phyloP scores from a whole-genome alignment of 345 rosid species.

The Firmiana major region DNA sequence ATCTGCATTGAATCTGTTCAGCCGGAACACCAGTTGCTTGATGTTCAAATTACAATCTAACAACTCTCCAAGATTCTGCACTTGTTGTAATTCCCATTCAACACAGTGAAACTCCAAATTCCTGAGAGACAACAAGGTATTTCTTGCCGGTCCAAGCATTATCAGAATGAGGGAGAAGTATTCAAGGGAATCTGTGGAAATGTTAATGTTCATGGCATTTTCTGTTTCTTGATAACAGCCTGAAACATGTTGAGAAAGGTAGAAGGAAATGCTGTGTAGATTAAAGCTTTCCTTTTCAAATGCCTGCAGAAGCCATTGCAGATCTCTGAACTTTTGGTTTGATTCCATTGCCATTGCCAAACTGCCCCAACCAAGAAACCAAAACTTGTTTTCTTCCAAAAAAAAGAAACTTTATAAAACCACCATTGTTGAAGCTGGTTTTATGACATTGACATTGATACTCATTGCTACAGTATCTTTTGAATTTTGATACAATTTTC shows the following conservation, averaged over 20 bases:
- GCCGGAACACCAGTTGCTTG: conserved; percentile 56
- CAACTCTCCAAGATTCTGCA: conserved; percentile 47
- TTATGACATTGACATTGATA: neutral
- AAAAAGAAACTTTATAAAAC: neutral
- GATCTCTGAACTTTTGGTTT: conserved; percentile 49
- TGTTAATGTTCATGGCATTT: conserved; percentile 54
- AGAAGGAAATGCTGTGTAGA: conserved; percentile 59
- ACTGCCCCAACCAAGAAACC: neutral
- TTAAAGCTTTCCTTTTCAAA: conserved; percentile 46
- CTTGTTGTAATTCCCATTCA: conserved; percentile 56
- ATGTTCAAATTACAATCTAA: conserved; percentile 49
- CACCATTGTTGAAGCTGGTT: neutral
- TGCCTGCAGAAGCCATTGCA: conserved; percentile 58
- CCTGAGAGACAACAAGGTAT: conserved; percentile 37
- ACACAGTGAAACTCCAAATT: conserved; percentile 66
- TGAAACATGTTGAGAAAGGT: conserved; percentile 45
- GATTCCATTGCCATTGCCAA: neutral
- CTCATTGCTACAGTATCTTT: neutral
- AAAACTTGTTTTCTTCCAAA: conserved; percentile 2
- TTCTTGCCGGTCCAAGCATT: conserved; percentile 43
- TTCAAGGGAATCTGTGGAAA: conserved; percentile 35
- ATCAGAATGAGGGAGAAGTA: conserved; percentile 50
- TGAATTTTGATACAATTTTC: conserved; percentile 13
- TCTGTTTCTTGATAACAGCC: conserved; percentile 62
- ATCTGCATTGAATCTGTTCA: conserved; percentile 49